Evolutionary conservation across 2,329 filamentous ascomycete species (phyloP), one percentile per base, ranked within the genome.

Genomic region (Talaromyces funiculosus): DNA sequence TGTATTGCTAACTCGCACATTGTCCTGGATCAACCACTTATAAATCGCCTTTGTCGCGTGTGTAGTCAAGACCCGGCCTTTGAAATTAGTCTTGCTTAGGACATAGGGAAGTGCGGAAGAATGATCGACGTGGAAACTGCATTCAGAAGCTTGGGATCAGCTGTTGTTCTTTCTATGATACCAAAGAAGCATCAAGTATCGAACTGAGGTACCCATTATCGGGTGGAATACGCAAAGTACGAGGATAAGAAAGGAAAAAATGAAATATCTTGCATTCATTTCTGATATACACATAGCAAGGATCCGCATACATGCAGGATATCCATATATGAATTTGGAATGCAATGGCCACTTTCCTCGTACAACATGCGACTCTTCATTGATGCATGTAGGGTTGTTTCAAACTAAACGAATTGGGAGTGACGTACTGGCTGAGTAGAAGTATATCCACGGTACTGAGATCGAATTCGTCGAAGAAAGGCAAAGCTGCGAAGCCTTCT

Each of bases 1-100:
- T 33, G 71, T 90, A 81, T 81, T 94, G 83, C 69, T 90, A 31
- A 99, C 92, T 62, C 94, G 88, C 47, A 99, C 90, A 66, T 92
- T 96, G 76, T 99, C 94, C 75, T 96, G 92, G 64, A 97, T 97
- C 56, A 97, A 86, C 93, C 94, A 97, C 78, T 97, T 97, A 84
- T 99, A 99, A 73, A 99, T 99, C 68, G 94, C 94, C 76, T 99
- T 97, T 51, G 94, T 99, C 1, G 94, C 92, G 80, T 99, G 94
- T 56, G 94, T 99, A 93, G 97, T 99, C 80, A 97, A 97, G 63
- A 97, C 93, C 22, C 92, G 87, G 53, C 94, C 94, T 66, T 90
- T 89, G 80, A 99, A 99, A 75, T 97, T 97, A 38, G 94, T 97
- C 80, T 99, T 99, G 65, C 93, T 90, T 65, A 99, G 84, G 62